These are phyloP conservation scores for Clonostachys solani DNA, from an alignment of 2,329 filamentous ascomycete genomes.

Conservation along the genomic window DNA sequence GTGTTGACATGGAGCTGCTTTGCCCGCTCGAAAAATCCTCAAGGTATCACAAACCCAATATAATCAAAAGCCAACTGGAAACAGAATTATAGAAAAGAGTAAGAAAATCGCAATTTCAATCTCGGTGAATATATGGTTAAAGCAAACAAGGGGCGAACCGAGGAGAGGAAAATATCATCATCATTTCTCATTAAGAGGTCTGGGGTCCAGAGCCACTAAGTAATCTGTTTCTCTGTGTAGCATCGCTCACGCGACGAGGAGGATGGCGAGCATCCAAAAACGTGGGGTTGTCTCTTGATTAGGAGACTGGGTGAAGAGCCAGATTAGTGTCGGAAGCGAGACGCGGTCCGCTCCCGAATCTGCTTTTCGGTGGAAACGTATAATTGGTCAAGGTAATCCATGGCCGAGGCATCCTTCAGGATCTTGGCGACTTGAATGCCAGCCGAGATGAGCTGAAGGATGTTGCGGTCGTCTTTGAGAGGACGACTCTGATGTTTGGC, in stretches of 20 bases:
- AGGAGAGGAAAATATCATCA: not conserved
- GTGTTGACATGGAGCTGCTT: too few species aligned
- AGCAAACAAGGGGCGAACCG: not conserved
- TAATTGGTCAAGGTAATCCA: slow-evolving; percentile 76
- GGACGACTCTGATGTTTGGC: slow-evolving; percentile 79
- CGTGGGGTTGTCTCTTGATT: slow-evolving; percentile 15
- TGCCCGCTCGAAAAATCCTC: too few species aligned
- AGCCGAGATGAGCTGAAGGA: slow-evolving; percentile 81
- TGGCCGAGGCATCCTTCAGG: slow-evolving; percentile 76
- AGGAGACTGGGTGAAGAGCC: slow-evolving; percentile 17
- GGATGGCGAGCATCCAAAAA: not conserved
- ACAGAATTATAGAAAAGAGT: not conserved
- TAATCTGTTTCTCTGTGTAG: not conserved
- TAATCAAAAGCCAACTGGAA: not conserved
- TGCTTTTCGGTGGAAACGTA: slow-evolving; percentile 79
- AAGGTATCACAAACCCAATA: not conserved
- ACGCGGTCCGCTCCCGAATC: slow-evolving; percentile 62
- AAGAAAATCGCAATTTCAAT: not conserved
- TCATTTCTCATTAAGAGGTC: slow-evolving; percentile 1
- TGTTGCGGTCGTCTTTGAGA: slow-evolving; percentile 84
- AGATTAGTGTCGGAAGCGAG: slow-evolving; percentile 23
- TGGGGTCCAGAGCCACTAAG: not conserved
- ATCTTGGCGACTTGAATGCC: slow-evolving; percentile 87
- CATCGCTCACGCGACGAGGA: not conserved
- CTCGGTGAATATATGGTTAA: not conserved